Evolutionary conservation across 139 green algal genomes (phyloP).

Genomic region (Deuterostichococcus epilithicus): DNA sequence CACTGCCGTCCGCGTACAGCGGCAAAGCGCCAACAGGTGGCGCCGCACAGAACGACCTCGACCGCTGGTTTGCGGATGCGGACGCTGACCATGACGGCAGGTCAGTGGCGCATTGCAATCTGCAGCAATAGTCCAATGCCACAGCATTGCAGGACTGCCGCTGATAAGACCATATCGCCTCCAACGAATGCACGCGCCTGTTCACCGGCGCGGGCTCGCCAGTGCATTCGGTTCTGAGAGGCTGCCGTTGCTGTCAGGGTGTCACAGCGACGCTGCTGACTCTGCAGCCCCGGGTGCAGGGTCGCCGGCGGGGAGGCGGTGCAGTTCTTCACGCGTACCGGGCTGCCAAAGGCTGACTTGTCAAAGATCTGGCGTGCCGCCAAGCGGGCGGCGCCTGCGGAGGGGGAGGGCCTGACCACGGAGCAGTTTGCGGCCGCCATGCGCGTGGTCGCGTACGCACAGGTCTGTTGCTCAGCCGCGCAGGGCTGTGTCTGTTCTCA

Average conservation of each 20-base stretch:
- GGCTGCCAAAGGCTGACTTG: slow-evolving; percentile 27
- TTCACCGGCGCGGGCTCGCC: no score
- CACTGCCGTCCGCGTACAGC: neutral
- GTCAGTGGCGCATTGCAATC: neutral
- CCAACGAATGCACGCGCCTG: no score
- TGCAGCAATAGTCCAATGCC: no score
- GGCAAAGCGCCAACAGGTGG: slow-evolving; percentile 17
- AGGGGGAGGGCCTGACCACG: slow-evolving; percentile 30
- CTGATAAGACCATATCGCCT: no score
- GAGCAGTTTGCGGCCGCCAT: slow-evolving; percentile 39
- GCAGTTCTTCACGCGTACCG: slow-evolving; percentile 38
- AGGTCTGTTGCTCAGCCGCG: neutral
- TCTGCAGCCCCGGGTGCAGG: slow-evolving; percentile 2
- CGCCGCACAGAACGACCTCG: slow-evolving; percentile 17
- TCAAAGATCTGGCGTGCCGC: slow-evolving; percentile 37
- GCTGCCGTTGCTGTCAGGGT: no score
- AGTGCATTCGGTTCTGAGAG: no score
- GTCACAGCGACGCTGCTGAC: no score
- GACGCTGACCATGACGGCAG: slow-evolving; percentile 32
- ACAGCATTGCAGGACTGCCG: no score
- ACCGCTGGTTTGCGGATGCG: slow-evolving; percentile 33
- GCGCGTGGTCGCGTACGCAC: slow-evolving; percentile 39
- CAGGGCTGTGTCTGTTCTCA: neutral
- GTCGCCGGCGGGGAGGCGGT: slow-evolving; percentile 36
- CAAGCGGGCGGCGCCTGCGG: slow-evolving; percentile 20